Evolutionary conservation across 2,329 filamentous ascomycete species (phyloP), one percentile per base, ranked within the genome.

Genomic region (Hymenoscyphus occultus): DNA sequence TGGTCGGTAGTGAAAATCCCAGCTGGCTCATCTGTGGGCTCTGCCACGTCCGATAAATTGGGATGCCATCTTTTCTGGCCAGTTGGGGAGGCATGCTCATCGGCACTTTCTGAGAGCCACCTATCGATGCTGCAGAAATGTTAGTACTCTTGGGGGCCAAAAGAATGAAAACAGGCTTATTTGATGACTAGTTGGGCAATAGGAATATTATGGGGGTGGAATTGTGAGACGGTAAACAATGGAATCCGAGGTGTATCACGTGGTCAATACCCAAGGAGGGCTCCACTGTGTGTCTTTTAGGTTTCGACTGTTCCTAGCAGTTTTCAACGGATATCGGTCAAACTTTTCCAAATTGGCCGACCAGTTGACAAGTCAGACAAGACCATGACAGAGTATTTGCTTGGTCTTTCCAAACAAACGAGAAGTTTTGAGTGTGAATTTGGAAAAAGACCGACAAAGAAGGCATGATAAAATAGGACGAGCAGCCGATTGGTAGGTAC

Each of bases 21-120:
- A 16, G 62, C 62, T 71, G 78, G 71, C 73, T 80, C 74, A 58
- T 82, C 78, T 63, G 77, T 77, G 73, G 76, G 51, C 76, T 70
- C 69, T 62, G 77, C 72, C 40, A 72, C 76, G 72, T 72, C 76
- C 71, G 66, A 75, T 69, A 67, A 63, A n/a, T 71, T 69, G 12
- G 72, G 71, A 65, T 72, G 68, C 68, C 68, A 72, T 69, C 61
- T 60, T 62, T 61, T 60, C 10, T 68, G 67, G 10, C 61, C 58
- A 13, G 65, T 69, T 40, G 70, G 68, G 10, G 70, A 69, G 19
- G 65, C 59, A n/a, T 66, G 54, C 12, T 66, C 64, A 57, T 74
- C 71, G 39, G 71, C 70, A 51, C 71, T 72, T 40, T 59, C 56
- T 7, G 22, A 42, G 7, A 62, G 6, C 31, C 32, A 42, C 9